Base-by-base conservation (phyloP, 1,284 basidiomycete genomes). In the Leccinum fallax region DNA sequence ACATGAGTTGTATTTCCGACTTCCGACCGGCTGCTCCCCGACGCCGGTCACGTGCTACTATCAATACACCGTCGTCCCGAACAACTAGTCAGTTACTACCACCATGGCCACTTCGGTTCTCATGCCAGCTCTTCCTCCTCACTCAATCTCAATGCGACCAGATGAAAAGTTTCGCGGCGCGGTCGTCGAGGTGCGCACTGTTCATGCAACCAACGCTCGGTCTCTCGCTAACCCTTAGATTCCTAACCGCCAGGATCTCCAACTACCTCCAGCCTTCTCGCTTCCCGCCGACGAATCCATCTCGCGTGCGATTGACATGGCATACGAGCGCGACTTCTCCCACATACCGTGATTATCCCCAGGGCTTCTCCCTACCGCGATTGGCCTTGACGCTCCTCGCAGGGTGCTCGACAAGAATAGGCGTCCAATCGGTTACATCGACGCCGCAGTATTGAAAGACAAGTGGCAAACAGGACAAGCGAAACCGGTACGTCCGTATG, bases 321-420 rank as follows among this genome's bases (percentile, higher is more conserved):
- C 94, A 0, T 95, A 94, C 69, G 94, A 95, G 67, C 85, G 93
- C 51, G 94, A 95, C 72, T 95, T 95, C 76, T 94, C 94, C 28
- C 88, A 94, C 69, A 89, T 95, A 61, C 94, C 94, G 93, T 95
- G 68, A 71, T 81, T 77, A 54, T n/a, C 0, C 19, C 15, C 16
- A 8, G 19, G 43, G 11, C n/a, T 32, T 21, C 19, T 26, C 24
- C 24, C 9, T 30, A 11, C 16, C 7, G 19, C 28, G 30, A 40
- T 58, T 16, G 28, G 51, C 40, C 52, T 72, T 69, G 26, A 30
- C 11, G 19, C 60, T 59, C 53, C 26, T 53, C 57, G 15, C 66
- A 95, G 93, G 1, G 90, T 96, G 0, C 81, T 95, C 38, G 88
- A 91, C 69, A 81, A 80, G 61, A 81, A 84, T 51, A 83, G 91